Evolutionary conservation across 345 rosid species (phyloP).

Genomic region (Salix brachista): DNA sequence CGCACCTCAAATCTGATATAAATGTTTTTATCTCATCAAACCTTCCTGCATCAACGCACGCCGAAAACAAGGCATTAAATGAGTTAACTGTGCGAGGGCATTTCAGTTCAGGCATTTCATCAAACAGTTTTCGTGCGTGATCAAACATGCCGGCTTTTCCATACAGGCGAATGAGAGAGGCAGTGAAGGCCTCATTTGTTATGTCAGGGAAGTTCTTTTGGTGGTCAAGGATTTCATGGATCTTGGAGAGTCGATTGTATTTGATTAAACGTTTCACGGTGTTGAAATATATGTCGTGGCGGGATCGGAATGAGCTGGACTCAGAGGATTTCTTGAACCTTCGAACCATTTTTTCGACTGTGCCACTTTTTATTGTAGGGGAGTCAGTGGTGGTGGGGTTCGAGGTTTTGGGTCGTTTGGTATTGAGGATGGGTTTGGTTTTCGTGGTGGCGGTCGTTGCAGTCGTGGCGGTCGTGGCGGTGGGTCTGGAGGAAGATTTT

Average conservation of each 20-base stretch:
- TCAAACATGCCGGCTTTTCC: conserved; percentile 61
- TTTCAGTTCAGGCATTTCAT: conserved; percentile 57
- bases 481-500: neutral
- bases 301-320: conserved; percentile 11
- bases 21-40: conserved; percentile 39
- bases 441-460: neutral
- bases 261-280: conserved; percentile 26
- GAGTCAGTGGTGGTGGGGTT: neutral
- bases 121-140: conserved; percentile 66
- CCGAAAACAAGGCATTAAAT: conserved; percentile 56
- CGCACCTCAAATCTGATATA: conserved; percentile 39
- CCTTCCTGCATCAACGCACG: conserved; percentile 51
- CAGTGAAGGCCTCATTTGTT: conserved; percentile 51
- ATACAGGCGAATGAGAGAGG: conserved; percentile 44
- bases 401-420: neutral
- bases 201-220: conserved; percentile 60
- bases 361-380: neutral
- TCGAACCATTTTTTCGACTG: conserved; percentile 6
- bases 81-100: conserved; percentile 59
- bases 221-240: conserved; percentile 62
- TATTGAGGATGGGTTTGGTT: neutral
- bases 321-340: conserved; percentile 15
- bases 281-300: neutral
- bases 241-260: conserved; percentile 39
- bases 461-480: neutral